A percentile compares a stretch with the other conserved stretches of the same genome.
Evolutionary conservation across 495 filamentous ascomycete species (phyloP).

Genomic region (Sabuloglossum arenarium): DNA sequence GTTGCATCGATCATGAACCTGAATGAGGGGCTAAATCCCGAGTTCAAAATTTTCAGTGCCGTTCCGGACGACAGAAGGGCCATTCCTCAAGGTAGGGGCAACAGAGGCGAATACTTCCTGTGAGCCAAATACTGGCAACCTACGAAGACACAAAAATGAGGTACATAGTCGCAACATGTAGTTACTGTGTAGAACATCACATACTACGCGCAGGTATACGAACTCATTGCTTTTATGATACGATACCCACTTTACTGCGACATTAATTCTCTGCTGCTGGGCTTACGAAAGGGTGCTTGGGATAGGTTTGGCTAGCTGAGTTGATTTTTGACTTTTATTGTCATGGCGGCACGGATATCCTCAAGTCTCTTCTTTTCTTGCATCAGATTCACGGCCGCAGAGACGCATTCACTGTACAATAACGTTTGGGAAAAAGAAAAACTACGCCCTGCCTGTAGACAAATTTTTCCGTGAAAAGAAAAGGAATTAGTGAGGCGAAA

Average conservation of each 20-base stretch:
- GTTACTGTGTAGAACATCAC: not conserved
- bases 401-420: not conserved
- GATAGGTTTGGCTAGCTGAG: not conserved
- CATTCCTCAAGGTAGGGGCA: conserved; percentile 59
- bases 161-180: not conserved
- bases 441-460: not conserved
- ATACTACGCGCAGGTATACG: not conserved
- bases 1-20: conserved; percentile 94
- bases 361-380: not conserved
- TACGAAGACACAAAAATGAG: not conserved
- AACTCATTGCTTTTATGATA: not conserved
- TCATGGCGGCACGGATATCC: not conserved
- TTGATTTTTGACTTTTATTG: not conserved
- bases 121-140: conserved; percentile 22
- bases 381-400: not conserved
- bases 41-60: conserved; percentile 87
- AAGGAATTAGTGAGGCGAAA: no score
- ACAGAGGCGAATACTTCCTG: conserved; percentile 86
- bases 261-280: not conserved
- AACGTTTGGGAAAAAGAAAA: not conserved
- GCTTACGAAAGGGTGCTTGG: not conserved
- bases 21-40: conserved; percentile 58
- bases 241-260: not conserved
- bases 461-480: no score
- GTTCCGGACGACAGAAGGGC: conserved; percentile 83